Conservation (phyloP, 2,329 filamentous ascomycete species). For the Sphaerulina vaccinii region DNA sequence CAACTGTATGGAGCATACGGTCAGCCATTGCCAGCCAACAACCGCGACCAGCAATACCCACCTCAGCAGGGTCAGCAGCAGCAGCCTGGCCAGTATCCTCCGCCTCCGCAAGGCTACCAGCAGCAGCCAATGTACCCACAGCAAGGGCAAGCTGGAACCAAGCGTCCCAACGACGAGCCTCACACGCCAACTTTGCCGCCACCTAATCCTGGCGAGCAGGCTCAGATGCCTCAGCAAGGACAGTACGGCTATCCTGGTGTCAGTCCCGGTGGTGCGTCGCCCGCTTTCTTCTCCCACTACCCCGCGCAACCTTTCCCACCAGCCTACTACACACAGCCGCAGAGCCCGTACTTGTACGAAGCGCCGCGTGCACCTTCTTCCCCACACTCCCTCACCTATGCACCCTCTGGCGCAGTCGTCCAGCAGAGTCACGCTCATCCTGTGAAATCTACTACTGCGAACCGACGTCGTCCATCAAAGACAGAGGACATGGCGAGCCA, state of each 20-base stretch:
- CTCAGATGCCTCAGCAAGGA: constrained; percentile 36
- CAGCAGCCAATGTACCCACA: constrained; percentile 43
- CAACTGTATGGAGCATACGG: constrained; percentile 54
- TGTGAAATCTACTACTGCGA: constrained; percentile 25
- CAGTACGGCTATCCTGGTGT: constrained; percentile 46
- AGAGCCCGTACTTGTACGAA: constrained; percentile 45
- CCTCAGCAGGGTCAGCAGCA: constrained; percentile 34
- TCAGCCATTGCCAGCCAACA: constrained; percentile 46
- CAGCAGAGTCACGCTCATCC: constrained; percentile 43
- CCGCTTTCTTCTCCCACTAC: constrained; percentile 45
- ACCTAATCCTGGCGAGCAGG: constrained; percentile 46
- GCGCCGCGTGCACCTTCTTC: constrained; percentile 44
- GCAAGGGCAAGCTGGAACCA: constrained; percentile 35
- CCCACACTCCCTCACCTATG: constrained; percentile 40
- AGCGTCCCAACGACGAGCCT: constrained; percentile 50
- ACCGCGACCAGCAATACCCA: constrained; percentile 34
- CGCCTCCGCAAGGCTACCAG: constrained; percentile 44
- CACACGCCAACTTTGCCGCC: constrained; percentile 52
- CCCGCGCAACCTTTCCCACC: constrained; percentile 35
- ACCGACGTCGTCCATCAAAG: constrained; percentile 30
- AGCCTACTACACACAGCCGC: constrained; percentile 44
- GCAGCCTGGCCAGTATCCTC: constrained; percentile 39
- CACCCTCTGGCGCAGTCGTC: constrained; percentile 29
- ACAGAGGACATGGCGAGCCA: constrained; percentile 30
- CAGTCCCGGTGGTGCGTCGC: constrained; percentile 46